These are phyloP conservation scores for Spathaspora passalidarum DNA, from an alignment of 805 yeast species.

Conservation along the genomic window DNA sequence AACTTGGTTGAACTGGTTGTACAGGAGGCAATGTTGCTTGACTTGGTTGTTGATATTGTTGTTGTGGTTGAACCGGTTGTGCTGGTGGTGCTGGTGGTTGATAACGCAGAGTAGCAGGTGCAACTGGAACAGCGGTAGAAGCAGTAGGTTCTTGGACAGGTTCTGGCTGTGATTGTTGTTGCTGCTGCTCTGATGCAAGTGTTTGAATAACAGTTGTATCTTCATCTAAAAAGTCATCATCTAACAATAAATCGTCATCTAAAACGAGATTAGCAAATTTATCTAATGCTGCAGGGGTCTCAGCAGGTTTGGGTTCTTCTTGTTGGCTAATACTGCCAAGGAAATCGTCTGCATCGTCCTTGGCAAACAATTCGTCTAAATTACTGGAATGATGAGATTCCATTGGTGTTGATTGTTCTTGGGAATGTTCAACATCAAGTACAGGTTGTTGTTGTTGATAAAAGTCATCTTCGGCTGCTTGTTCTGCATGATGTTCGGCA, in stretches of 20 bases:
- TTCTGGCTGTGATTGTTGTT: conserved; percentile 2
- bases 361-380: conserved; percentile 10
- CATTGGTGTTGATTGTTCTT: background rate
- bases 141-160: conserved; percentile 3
- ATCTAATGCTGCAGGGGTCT: background rate
- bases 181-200: background rate
- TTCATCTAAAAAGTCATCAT: conserved; percentile 39
- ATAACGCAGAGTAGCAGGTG: background rate
- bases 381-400: background rate
- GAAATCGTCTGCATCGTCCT: conserved; percentile 15
- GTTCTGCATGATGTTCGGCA: background rate
- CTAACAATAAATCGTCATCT: conserved; percentile 30
- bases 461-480: background rate
- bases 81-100: background rate
- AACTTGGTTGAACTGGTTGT: conserved; percentile 5
- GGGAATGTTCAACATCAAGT: background rate
- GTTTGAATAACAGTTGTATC: conserved; percentile 6
- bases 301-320: background rate
- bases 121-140: too few relatives aligned
- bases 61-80: background rate
- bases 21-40: background rate
- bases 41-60: background rate
- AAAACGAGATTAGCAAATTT: conserved; percentile 17
- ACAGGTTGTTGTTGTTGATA: background rate
- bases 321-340: conserved; percentile 13